Conservation (phyloP, 148 eudicot species). For the Silene conica region DNA sequence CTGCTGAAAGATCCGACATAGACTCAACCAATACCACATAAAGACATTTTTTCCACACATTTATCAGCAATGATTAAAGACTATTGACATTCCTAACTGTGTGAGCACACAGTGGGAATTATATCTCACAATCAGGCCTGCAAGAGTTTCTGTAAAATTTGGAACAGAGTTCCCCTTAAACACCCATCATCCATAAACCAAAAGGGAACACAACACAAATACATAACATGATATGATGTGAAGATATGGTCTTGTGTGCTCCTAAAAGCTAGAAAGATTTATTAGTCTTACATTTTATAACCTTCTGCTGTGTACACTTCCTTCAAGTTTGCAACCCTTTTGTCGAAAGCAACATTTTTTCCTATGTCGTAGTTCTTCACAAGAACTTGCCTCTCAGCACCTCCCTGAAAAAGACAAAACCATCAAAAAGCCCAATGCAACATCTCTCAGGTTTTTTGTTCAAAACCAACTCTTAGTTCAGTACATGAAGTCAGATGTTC, state of each 20-base stretch:
- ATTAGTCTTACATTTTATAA: constrained; percentile 54
- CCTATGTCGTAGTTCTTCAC: constrained; percentile 73
- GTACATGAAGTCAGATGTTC: not conserved
- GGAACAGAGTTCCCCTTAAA: not conserved
- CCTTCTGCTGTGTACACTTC: constrained; percentile 91
- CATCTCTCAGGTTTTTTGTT: not conserved
- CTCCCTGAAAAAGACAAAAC: constrained; percentile 39
- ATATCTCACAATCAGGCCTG: not conserved
- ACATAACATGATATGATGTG: not conserved
- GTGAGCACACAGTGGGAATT: not conserved
- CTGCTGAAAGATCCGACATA: not conserved
- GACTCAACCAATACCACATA: not conserved
- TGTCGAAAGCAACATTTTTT: constrained; percentile 68
- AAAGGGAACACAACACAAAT: not conserved
- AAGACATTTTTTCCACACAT: not conserved
- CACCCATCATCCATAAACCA: not conserved
- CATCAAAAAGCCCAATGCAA: constrained; percentile 15
- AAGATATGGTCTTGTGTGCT: constrained; percentile 2
- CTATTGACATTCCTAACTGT: not conserved
- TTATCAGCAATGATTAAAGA: not conserved
- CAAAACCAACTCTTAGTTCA: not conserved
- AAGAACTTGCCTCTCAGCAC: constrained; percentile 89
- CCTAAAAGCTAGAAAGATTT: not conserved
- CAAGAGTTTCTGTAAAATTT: not conserved
- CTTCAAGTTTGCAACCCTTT: constrained; percentile 64